Evolutionary conservation across 2,329 filamentous ascomycete genomes (phyloP), one percentile per base, ranked within the genome.

Genomic region (Fonsecaea erecta): DNA sequence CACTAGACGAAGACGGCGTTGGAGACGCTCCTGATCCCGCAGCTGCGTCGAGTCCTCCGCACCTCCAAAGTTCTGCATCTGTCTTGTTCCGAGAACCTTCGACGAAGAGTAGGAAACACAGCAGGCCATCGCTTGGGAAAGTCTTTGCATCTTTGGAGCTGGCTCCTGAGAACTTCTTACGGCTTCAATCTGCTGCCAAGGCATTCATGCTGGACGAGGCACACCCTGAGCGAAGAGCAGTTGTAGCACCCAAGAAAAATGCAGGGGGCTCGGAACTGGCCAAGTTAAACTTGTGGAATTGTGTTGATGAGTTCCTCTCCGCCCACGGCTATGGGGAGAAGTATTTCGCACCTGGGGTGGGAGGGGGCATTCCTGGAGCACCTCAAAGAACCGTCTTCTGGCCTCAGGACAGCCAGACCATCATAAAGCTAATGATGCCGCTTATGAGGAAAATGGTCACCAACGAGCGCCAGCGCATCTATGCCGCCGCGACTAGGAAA

Each of bases 391-490:
- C 78, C 7, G 77, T 83, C 61, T 74, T 82, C 14, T 87, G 84
- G 84, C 84, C 85, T 2, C 76, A 78, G 53, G 83, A 86, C 68
- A 80, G 80, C 56, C 82, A 84, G 62, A 82, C 82, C 65, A 84
- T 86, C 56, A 83, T 86, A 46, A 78, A 81, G n/a, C 74, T 85
- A 24, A 81, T 85, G n/a, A 86, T 84, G 66, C 84, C 84, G 12
- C 73, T 86, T 52, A 76, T 87, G 64, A 75, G 84, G 63, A 78
- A 84, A 26, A 86, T 86, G 83, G 84, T 86, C 12, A 86, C 84
- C 16, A 87, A 87, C 64, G 85, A 86, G 72, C 78, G 84, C 26
- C 84, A 87, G 71, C 77, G 84, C 40, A 78, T 83, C 71, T 86
- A 86, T 73, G 84, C 84, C 1, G 81, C 85, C 32, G 83, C 85